Base-by-base conservation (phyloP, 1,139 yeast species). In the Pichia terricola region DNA sequence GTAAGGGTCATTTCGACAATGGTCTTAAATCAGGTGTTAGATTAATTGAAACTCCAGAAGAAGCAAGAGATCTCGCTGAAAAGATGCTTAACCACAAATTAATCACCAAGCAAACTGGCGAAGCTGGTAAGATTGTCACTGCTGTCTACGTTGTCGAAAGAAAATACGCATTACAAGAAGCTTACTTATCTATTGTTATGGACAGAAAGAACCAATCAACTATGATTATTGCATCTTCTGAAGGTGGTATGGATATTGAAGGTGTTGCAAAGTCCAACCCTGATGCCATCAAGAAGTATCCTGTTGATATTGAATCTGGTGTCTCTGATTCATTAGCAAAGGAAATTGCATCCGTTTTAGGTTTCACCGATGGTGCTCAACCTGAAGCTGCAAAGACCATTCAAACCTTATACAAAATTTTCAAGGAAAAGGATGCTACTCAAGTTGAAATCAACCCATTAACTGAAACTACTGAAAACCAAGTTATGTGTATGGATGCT, bases 171-270 rank as follows among this genome's bases (percentile, higher is more conserved):
- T 74, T 81, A 59, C 86, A 94, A 57, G 99, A 91, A 72, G 95
- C 96, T 50, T 91, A 91, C 70, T 69, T 94, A 55, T 95, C 97
- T 53, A 87, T 94, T 57, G 76, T 94, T 58, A 78, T 89, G 84
- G 98, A 91, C 75, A 85, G 99, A 72, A 77, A 80, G 55, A 75
- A 82, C 53, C 95, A 89, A 70, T 73, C 79, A 57, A 96, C 97
- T 51, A 75, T 91, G 70, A 86, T 91, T 63, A 96, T 91, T 55
- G 96, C 96, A 40, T 87, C 96, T 35, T 73, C 95, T 55, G 94
- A 91, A 72, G 99, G 99, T 73, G 99, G 99, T 74, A 89, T 94
- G 95, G 96, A 91, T 70, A 94, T 91, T 62, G 99, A 91, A 74
- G 95, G 95, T 66, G 97, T 94, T 55, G 99, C 98, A 50, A 83